Percentiles rank a stretch among this genome's conserved stretches.
Conservation (phyloP, 371 early-diverging fungal genomes). For the Phascolomyces articulosus region DNA sequence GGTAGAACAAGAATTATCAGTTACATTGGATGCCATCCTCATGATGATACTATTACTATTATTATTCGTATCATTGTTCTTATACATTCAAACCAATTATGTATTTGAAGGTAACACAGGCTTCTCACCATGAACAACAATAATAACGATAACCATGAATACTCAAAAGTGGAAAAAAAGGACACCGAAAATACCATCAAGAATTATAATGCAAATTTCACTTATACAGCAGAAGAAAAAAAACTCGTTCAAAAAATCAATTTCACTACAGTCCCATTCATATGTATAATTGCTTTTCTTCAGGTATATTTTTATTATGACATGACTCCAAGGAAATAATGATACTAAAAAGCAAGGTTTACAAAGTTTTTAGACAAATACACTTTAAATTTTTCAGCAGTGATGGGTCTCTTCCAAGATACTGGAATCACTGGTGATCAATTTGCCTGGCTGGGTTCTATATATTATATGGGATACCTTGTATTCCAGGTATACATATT, state of each 20-base stretch:
- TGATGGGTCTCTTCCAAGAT: conserved; percentile 29
- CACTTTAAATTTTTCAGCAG: conserved; percentile 28
- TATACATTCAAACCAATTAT: too few species aligned
- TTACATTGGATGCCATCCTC: too few species aligned
- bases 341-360: too few species aligned
- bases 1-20: too few species aligned
- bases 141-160: too few species aligned
- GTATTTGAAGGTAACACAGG: too few species aligned
- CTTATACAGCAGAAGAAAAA: conserved; percentile 31
- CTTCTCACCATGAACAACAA: too few species aligned
- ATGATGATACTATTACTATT: too few species aligned
- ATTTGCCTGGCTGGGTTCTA: conserved; percentile 35
- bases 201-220: too few species aligned
- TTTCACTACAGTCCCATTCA: conserved; percentile 21
- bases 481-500: conserved; percentile 28
- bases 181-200: too few species aligned
- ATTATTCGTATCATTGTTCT: too few species aligned
- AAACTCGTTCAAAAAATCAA: conserved; percentile 41
- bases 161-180: too few species aligned
- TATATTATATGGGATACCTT: conserved; percentile 39
- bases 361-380: conserved; percentile 39
- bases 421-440: conserved; percentile 23
- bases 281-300: conserved; percentile 19
- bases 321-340: background rate
- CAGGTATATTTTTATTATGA: conserved; percentile 11